Base-by-base conservation (phyloP, 441 rosid genomes). In the Euphorbia celastroides region DNA sequence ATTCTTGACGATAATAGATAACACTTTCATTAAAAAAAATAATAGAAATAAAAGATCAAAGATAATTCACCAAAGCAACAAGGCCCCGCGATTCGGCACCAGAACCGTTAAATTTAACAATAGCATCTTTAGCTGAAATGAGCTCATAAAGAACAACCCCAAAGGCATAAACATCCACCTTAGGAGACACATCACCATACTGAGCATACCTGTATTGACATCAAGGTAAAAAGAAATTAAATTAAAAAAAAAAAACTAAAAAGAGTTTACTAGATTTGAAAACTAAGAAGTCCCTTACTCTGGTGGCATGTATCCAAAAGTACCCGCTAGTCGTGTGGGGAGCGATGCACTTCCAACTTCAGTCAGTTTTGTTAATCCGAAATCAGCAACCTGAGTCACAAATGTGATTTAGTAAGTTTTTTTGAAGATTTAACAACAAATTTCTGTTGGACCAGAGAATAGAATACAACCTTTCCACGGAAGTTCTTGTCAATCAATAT, bases 291-390 rank as follows among this genome's bases (percentile, higher is more conserved):
- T 11, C 64, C 71, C 88, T 81, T 84, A 92, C 99, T 94, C 99
- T 1, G 98, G 99, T n/a, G 99, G 89, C 98, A 94, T 94, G 79
- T 92, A 94, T 78, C 99, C 99, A 74, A 94, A 94, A 59, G 99
- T 92, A 25, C 99, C 97, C 78, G 88, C 93, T 52, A 91, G 93
- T 67, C 93, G 84, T 19, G 92, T 83, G n/a, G 82, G 93, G 16
- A 88, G 81, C 0, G 96, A 82, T 64, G 81, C 14, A 71, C 86
- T 78, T 74, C 93, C 97, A 38, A 88, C 91, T 81, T 92, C 97
- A 25, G 93, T 88, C 64, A 94, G 80, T 72, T 89, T 92, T 31
- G 99, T 80, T 68, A 94, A 83, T 36, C 99, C 98, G 72, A 94
- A 94, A 86, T 88, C 99, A 6, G 99, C 99, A 19, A 94, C 97